Conservation (phyloP, 768 basidiomycete genomes). For the Mycena belliarum region DNA sequence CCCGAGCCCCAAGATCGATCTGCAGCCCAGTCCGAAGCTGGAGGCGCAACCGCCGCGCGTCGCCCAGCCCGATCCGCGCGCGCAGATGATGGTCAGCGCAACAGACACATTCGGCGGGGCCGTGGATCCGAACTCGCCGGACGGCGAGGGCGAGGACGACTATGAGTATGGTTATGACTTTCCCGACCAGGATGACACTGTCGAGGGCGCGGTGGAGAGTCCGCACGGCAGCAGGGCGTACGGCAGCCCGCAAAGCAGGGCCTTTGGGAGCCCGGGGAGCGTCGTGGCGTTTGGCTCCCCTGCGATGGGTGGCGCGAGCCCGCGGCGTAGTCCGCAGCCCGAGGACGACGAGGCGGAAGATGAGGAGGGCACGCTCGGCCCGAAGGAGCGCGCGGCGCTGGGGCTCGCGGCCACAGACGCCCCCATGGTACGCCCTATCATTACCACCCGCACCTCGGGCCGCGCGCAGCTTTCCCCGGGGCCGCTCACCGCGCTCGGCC, state of each 20-base stretch:
- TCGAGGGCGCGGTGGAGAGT: slow-evolving; percentile 21
- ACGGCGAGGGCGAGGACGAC: slow-evolving; percentile 14
- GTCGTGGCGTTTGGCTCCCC: too few relatives aligned
- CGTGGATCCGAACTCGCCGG: slow-evolving; percentile 3
- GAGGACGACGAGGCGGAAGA: slow-evolving; percentile 28
- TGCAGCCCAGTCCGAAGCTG: too few relatives aligned
- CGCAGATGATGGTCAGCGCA: slow-evolving; percentile 29
- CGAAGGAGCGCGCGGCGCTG: slow-evolving; percentile 12
- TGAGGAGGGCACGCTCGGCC: slow-evolving; percentile 17
- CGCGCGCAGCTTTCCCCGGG: slow-evolving; percentile 15
- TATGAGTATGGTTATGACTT: slow-evolving; percentile 22
- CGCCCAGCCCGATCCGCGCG: slow-evolving; percentile 19
- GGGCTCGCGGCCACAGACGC: slow-evolving; percentile 1
- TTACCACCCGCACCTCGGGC: slow-evolving; percentile 31
- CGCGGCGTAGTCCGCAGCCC: slow-evolving; percentile 17
- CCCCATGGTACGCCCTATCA: slow-evolving; percentile 30
- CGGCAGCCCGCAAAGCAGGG: background rate
- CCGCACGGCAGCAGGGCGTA: slow-evolving; percentile 4
- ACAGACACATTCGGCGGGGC: slow-evolving; percentile 40
- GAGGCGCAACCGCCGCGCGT: too few relatives aligned
- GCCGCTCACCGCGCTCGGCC: slow-evolving; percentile 24
- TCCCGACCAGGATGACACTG: slow-evolving; percentile 18
- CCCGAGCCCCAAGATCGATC: too few relatives aligned
- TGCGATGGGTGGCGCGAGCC: background rate
- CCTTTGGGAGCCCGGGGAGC: background rate